phyloP scores from a whole-genome alignment of 1,139 yeast genomes.

The Blastobotrys illinoisensis region DNA sequence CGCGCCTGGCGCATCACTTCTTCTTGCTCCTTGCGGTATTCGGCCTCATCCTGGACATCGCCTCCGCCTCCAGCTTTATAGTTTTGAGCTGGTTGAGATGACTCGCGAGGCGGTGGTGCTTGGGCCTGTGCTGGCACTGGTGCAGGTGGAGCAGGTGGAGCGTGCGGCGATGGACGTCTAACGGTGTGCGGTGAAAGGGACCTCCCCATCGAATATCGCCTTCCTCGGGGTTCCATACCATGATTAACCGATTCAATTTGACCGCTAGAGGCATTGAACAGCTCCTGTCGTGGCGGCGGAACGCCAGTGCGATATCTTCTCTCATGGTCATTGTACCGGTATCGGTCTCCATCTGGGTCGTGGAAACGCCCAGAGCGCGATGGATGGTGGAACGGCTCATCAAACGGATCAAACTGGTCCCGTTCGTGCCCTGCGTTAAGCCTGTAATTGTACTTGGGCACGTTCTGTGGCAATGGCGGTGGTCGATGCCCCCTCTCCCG shows the following conservation, averaged over 20 bases:
- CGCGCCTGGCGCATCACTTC: conserved; percentile 31
- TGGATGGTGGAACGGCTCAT: background rate
- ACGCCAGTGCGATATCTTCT: conserved; percentile 26
- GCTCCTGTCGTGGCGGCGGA: conserved; percentile 27
- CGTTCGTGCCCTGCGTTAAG: conserved; percentile 4
- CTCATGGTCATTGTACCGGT: conserved; percentile 28
- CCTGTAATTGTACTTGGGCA: conserved; percentile 11
- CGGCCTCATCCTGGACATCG: conserved; percentile 1
- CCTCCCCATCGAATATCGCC: conserved; percentile 6
- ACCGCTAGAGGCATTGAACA: conserved; percentile 31
- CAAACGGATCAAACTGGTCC: background rate
- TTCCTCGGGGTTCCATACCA: background rate
- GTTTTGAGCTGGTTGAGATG: background rate
- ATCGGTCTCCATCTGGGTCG: conserved; percentile 15
- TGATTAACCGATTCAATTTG: conserved; percentile 6
- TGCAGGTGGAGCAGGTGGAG: background rate
- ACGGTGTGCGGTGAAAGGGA: conserved; percentile 8
- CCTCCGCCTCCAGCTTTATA: background rate
- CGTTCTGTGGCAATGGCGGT: conserved; percentile 12
- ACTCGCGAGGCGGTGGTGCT: background rate
- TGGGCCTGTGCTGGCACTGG: background rate
- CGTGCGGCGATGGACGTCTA: background rate
- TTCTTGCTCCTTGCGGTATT: conserved; percentile 16
- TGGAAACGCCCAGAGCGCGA: background rate
- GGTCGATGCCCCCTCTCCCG: conserved; percentile 6